A percentile compares a stretch with the other conserved stretches of the same genome.
phyloP scores from a whole-genome alignment of 1,284 basidiomycete genomes.

The Ganoderma lingzhi region DNA sequence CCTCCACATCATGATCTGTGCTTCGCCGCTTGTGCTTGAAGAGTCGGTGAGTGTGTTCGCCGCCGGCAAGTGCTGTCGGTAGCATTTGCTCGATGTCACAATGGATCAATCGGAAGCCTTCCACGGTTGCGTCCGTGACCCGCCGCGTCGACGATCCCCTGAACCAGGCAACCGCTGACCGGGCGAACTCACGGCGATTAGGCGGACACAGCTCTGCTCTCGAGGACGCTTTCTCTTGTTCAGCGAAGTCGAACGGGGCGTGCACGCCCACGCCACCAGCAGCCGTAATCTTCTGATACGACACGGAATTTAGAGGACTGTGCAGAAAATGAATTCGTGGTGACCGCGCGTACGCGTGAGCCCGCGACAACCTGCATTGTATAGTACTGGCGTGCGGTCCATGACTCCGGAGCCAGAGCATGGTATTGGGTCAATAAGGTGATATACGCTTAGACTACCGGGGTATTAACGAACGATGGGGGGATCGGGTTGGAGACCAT shows the following conservation, averaged over 20 bases:
- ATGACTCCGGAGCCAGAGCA: neutral
- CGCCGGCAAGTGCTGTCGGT: too few species aligned
- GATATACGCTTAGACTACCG: slow-evolving; percentile 32
- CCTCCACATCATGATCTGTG: too few species aligned
- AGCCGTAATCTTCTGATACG: neutral
- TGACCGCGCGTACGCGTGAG: neutral
- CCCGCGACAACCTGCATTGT: neutral
- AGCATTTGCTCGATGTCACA: neutral
- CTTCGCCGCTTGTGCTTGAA: too few species aligned
- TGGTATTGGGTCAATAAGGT: slow-evolving; percentile 22
- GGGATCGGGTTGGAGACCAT: slow-evolving; percentile 4
- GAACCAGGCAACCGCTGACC: neutral
- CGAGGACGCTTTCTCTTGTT: neutral
- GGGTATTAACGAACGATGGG: slow-evolving; percentile 35
- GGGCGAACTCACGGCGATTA: neutral
- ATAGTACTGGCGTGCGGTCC: too few species aligned
- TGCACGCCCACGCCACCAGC: neutral
- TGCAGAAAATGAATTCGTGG: neutral
- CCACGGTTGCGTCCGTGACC: neutral
- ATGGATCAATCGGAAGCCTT: neutral
- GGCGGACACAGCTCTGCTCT: slow-evolving; percentile 1
- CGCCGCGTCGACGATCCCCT: neutral
- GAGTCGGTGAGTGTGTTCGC: too few species aligned
- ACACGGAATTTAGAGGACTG: neutral
- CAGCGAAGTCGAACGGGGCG: neutral